These are phyloP conservation scores for Blastomyces silverae DNA, from an alignment of 2,329 filamentous ascomycete genomes.

Conservation along the genomic window DNA sequence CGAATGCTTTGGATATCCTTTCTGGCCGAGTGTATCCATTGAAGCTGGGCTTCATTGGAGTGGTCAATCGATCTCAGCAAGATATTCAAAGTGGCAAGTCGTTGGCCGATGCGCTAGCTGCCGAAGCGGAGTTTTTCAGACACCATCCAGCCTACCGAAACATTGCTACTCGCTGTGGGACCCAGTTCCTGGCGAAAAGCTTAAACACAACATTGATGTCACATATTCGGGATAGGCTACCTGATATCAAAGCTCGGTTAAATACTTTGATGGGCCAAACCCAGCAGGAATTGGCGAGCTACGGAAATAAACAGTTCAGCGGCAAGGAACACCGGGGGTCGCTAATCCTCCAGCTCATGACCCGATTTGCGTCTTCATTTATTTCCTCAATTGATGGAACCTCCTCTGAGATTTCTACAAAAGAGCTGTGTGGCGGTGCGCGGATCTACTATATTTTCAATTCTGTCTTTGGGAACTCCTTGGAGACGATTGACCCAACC, in stretches of 20 bases:
- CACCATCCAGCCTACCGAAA: slow-evolving; percentile 96
- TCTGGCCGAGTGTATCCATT: slow-evolving; percentile 93
- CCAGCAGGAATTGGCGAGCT: slow-evolving; percentile 94
- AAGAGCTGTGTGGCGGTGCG: slow-evolving; percentile 90
- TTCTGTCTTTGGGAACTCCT: slow-evolving; percentile 91
- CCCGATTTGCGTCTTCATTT: slow-evolving; percentile 92
- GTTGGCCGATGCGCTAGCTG: slow-evolving; percentile 82
- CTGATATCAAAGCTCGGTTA: slow-evolving; percentile 94
- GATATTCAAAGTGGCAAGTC: slow-evolving; percentile 95
- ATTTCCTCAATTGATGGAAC: slow-evolving; percentile 98
- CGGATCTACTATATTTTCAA: slow-evolving; percentile 99
- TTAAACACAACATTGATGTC: slow-evolving; percentile 92
- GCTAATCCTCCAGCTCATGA: slow-evolving; percentile 94
- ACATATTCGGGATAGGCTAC: slow-evolving; percentile 89
- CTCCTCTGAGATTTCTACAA: slow-evolving; percentile 96
- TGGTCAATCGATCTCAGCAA: slow-evolving; percentile 96
- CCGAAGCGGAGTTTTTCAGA: slow-evolving; percentile 90
- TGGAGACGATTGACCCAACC: slow-evolving; percentile 94
- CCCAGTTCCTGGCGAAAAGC: slow-evolving; percentile 87
- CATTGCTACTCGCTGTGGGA: slow-evolving; percentile 88
- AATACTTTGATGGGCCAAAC: slow-evolving; percentile 99
- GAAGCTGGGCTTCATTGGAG: slow-evolving; percentile 95
- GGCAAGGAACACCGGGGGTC: slow-evolving; percentile 95
- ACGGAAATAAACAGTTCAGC: slow-evolving; percentile 95
- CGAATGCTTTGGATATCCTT: slow-evolving; percentile 95